These are phyloP conservation scores for Serendipita sp. DNA, from an alignment of 768 basidiomycete species.

Conservation along the genomic window DNA sequence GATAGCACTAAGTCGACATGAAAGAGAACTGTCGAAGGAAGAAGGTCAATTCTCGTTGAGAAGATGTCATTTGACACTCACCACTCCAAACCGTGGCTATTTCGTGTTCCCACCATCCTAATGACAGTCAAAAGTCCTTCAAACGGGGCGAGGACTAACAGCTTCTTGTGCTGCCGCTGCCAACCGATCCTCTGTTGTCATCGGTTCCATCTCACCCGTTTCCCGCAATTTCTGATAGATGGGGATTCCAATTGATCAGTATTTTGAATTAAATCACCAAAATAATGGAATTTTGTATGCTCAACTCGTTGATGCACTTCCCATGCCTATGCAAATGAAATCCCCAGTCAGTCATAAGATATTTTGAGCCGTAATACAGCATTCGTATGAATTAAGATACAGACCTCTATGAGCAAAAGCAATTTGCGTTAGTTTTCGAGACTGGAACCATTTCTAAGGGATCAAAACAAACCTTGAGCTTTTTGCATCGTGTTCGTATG, in stretches of 20 bases:
- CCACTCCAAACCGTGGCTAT: too few relatives aligned
- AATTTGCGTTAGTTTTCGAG: not conserved
- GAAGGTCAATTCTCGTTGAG: too few relatives aligned
- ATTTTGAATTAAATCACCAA: not conserved
- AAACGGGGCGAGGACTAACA: not conserved
- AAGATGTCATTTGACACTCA: too few relatives aligned
- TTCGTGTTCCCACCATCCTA: too few relatives aligned
- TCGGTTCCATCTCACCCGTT: not conserved
- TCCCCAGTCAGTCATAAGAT: too few relatives aligned
- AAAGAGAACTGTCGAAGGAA: too few relatives aligned
- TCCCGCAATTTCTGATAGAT: not conserved
- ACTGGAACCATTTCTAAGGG: not conserved
- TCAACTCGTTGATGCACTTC: not conserved
- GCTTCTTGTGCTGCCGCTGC: not conserved
- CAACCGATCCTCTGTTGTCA: not conserved
- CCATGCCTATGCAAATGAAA: not conserved
- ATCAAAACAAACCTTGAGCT: constrained; percentile 30
- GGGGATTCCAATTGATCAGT: not conserved
- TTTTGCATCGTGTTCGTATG: constrained; percentile 39
- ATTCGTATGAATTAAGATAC: too few relatives aligned
- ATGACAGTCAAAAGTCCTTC: too few relatives aligned
- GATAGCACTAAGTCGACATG: too few relatives aligned
- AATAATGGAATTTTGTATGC: too few relatives aligned
- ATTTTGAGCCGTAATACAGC: too few relatives aligned
- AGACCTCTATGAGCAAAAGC: not conserved